Evolutionary conservation across 2,329 filamentous ascomycete species (phyloP), one percentile per base, ranked within the genome.

Genomic region (Paecilomyces formosus): DNA sequence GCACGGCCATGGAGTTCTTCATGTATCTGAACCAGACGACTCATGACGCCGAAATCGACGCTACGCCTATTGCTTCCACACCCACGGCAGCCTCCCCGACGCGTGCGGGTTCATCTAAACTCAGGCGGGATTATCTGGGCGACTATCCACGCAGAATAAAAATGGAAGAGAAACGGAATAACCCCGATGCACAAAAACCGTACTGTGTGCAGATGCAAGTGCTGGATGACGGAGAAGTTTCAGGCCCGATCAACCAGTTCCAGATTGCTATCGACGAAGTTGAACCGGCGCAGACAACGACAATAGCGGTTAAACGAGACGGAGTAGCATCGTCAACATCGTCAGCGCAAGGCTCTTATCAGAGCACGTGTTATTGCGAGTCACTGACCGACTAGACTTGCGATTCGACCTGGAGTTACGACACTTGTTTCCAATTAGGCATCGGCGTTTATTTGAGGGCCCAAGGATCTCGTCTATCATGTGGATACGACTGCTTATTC

Each of bases 191-290:
- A 6, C 61, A 66, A 11, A 65, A 76, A 55, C 82, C 85, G 1
- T 88, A 87, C 68, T 89, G 86, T 66, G 79, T 87, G 65, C 82
- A 87, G 66, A 87, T 87, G 79, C 76, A 82, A 61, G 77, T 88
- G 12, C 72, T 84, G 57, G 71, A 81, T 54, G 76, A 85, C 62
- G 81, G 81, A 30, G 64, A 70, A 8, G 68, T 82, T 13, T 59
- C 60, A 9, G 55, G 58, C 8, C 61, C 69, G 28, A 63, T 70
- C 18, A 65, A 65, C 3, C 66, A 63, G 15, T 61, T 66, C n/a
- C 64, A 66, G 22, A 64, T 74, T 54, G 58, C 67, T 28, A 69
- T 76, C 55, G 67, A 73, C 53, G 73, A 75, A 59, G 63, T 65
- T 55, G 67, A 71, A 58, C 69, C 73, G 4, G 35, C 71, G 58